Percentiles rank a stretch among this genome's conserved stretches.
phyloP scores from a whole-genome alignment of 352 stramenopile genomes.

The Blastocystis sp. region DNA sequence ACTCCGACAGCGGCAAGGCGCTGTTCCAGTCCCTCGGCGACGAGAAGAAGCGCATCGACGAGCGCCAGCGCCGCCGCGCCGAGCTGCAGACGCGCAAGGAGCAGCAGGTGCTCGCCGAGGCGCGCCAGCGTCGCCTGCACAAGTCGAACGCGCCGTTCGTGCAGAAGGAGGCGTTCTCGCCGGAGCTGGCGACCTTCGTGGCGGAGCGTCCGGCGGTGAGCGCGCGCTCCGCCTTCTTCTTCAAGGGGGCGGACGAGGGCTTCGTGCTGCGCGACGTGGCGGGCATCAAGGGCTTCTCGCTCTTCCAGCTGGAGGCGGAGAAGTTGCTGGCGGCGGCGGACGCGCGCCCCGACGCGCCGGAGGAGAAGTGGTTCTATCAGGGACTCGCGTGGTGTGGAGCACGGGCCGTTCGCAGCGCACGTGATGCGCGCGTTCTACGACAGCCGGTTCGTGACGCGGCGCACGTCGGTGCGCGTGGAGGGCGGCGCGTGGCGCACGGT shows the following conservation, averaged over 20 bases:
- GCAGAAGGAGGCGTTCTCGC: neutral
- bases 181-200: neutral
- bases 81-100: neutral
- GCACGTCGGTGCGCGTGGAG: neutral
- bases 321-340: neutral
- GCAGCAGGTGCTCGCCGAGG: neutral
- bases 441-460: neutral
- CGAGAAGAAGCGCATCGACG: neutral
- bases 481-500: slow-evolving; percentile 7
- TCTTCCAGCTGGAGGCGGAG: neutral
- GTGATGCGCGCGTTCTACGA: slow-evolving; percentile 46
- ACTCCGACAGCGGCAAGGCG: neutral
- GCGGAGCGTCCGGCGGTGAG: neutral
- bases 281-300: neutral
- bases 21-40: neutral
- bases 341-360: neutral
- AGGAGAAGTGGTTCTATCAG: slow-evolving; percentile 37
- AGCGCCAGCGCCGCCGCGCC: neutral
- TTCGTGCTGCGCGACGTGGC: neutral
- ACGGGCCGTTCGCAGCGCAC: slow-evolving; percentile 18
- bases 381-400: slow-evolving; percentile 11
- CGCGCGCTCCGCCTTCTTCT: neutral
- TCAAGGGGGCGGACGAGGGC: neutral
- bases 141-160: neutral
- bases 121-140: neutral